Conservation (phyloP, 441 rosid genomes). For the Pelargonium australe region DNA sequence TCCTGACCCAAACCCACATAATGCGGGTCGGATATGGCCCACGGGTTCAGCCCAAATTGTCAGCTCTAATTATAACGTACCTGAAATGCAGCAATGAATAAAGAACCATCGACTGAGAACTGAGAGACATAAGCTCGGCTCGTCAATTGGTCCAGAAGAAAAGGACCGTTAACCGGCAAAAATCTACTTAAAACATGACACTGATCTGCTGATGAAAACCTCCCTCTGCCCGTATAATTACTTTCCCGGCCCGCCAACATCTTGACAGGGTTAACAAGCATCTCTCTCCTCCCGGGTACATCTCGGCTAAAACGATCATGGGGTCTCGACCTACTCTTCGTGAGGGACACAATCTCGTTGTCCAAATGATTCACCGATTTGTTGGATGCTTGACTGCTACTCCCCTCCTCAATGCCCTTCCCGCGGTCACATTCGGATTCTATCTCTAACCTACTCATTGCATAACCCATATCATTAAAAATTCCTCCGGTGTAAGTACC, state of each 20-base stretch:
- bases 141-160: conserved; percentile 37
- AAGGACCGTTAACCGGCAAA: conserved; percentile 61
- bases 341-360: conserved; percentile 52
- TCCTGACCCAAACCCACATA: too few relatives aligned
- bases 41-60: too few relatives aligned
- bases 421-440: neutral
- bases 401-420: neutral
- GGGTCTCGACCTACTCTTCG: conserved; percentile 49
- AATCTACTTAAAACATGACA: conserved; percentile 60
- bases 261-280: conserved; percentile 52
- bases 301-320: conserved; percentile 33
- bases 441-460: conserved; percentile 1
- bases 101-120: conserved; percentile 69
- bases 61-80: conserved; percentile 19
- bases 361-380: conserved; percentile 30
- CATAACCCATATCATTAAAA: neutral
- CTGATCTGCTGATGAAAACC: conserved; percentile 61
- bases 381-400: conserved; percentile 11
- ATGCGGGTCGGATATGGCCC: too few relatives aligned
- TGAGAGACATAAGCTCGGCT: conserved; percentile 68
- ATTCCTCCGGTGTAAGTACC: neutral
- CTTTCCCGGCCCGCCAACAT: conserved; percentile 76
- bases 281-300: conserved; percentile 33
- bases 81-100: conserved; percentile 65
- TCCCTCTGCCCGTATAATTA: conserved; percentile 58